Evolutionary conservation across 2,329 filamentous ascomycete genomes (phyloP), one percentile per base, ranked within the genome.

Genomic region (Pseudocercospora fuligena): DNA sequence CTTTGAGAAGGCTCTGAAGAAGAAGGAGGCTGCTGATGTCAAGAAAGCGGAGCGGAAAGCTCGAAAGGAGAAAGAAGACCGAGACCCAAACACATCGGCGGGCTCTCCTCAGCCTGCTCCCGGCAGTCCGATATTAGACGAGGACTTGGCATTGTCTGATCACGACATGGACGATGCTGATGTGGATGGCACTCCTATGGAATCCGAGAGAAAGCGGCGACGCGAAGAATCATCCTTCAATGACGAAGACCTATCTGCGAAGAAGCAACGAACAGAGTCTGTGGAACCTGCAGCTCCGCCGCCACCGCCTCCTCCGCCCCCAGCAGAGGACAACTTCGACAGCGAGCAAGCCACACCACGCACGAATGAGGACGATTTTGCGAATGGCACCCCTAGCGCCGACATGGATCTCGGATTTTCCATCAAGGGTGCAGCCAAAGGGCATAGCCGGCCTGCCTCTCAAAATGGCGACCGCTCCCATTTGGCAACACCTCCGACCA

Each of bases 1-100:
- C 78, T 90, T 97, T 75, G 92, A 96, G 67, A 94, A 93, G 75
- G 94, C 93, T 0, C 89, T 94, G 2, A 84, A 86, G 64, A 96
- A 97, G 80, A 92, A 90, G 73, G 84, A 82, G 67, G 88, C 85
- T 68, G 86, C 89, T 69, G 89, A 94, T 70, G 88, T 88, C 77
- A 86, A 86, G 68, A 91, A 88, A 75, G 82, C 83, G 1, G 84
- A 84, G 83, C 70, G 81, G 77, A 71, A 81, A 78, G 67, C 73
- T 19, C 43, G 65, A 21, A 76, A 71, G 63, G 73, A 73, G 61
- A 69, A 71, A 29, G 70, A 65, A 25, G 72, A 53, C 49, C 65
- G 63, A 27, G 69, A 61, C 16, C 74, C 69, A 47, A 68, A 69
- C 33, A 76, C 75, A 19, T 73, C 75, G 11, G 58, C 64, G 4